Conservation (phyloP, 169 alveolate genomes). For the Besnoitia besnoiti region DNA sequence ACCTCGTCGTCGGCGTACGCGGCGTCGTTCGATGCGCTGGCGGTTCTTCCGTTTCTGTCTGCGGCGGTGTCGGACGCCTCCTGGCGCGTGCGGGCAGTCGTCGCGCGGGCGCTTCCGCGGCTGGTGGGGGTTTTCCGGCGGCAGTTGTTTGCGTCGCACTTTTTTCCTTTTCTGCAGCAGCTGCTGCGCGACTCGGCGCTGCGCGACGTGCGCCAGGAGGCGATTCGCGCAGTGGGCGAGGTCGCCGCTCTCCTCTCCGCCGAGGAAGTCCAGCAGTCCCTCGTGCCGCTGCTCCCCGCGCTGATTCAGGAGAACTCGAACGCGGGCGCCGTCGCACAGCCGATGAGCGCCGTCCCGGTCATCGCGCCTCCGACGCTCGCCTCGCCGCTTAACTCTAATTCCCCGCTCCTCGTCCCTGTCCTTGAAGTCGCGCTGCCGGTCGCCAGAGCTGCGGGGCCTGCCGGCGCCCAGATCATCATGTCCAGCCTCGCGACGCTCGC, state of each 20-base stretch:
- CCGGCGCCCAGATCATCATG: background rate
- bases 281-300: conserved; percentile 33
- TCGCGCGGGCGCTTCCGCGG: background rate
- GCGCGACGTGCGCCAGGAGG: conserved; percentile 49
- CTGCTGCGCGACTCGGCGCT: conserved; percentile 44
- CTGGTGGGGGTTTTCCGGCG: background rate
- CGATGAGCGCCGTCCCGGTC: background rate
- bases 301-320: conserved; percentile 14
- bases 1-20: background rate
- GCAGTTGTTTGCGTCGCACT: background rate
- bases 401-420: conserved; percentile 35
- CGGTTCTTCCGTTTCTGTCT: background rate
- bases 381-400: conserved; percentile 3
- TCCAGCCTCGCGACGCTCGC: background rate
- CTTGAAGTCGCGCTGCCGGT: conserved; percentile 31
- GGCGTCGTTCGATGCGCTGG: background rate
- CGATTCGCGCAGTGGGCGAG: conserved; percentile 16
- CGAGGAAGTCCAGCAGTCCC: background rate
- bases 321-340: background rate
- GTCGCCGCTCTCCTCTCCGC: background rate
- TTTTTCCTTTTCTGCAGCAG: background rate
- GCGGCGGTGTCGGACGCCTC: conserved; percentile 25
- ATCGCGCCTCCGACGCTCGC: conserved; percentile 27
- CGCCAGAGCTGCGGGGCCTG: conserved; percentile 10
- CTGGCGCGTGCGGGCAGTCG: conserved; percentile 49